Evolutionary conservation across 1,284 basidiomycete genomes (phyloP), one percentile per base, ranked within the genome.

Genomic region (Melampsora abietis-canadensis): DNA sequence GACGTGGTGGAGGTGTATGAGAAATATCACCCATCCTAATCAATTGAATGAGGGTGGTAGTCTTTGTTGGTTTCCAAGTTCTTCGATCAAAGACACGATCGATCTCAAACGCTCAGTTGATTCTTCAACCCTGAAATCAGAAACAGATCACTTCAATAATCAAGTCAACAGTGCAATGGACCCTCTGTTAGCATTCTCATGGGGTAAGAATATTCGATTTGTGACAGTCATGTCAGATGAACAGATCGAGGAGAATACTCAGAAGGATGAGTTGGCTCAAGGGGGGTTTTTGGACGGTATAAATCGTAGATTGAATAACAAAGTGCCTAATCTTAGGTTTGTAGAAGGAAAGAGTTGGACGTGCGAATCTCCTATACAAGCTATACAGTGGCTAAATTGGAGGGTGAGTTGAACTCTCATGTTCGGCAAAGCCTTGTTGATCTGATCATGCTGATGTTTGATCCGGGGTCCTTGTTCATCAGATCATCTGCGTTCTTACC

Each of bases 1-100:
- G 79, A 98, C 95, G 0, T 98, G 94, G 93, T 91, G 91, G 80
- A 88, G 93, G 78, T 87, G 86, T 70, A 84, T 62, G 31, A 51
- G 44, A 51, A 65, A 57, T 24, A 10, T 60, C n/a, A 57, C 61
- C 4, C 51, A 65, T 66, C 24, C 70, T 7, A 59, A 65, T 66
- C 70, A 76, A 61, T 17, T 48, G 7, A 54, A 37, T 27, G 14
- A 47, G 47, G 30, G 67, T 59, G 70, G 70, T 24, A 66, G 62
- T 57, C 40, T 73, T 24, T 54, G 63, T 73, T 73, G 70, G 70
- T 73, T 73, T 40, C 70, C 70, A n/a, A 59, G 62, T 47, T 54
- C 62, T 12, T 51, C 48, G n/a, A 57, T 73, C 19, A 54, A 73
- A 21, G 70, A 73, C 19, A 46, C 70, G 30, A 24, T 37, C 10